Evolutionary conservation across 2,329 filamentous ascomycete species (phyloP), one percentile per base, ranked within the genome.

Genomic region (Fusarium oligoseptatum): DNA sequence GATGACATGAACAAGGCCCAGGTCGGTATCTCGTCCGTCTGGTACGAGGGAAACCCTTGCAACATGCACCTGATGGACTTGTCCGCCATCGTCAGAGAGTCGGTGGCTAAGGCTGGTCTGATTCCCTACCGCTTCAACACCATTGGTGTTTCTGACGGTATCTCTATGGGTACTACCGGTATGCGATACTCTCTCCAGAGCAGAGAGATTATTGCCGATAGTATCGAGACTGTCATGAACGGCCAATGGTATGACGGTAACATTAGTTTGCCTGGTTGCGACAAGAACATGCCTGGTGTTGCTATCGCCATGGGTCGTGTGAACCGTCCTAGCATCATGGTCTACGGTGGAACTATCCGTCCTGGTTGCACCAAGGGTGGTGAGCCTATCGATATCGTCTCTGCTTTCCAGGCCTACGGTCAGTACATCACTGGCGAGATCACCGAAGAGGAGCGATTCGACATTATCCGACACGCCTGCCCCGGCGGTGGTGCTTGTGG

Each of bases 221-320:
- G 94, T 72, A 97, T 99, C 80, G 97, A 99, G 89, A 98, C 97
- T 6, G 97, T 99, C 79, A 99, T 98, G 95, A 93, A 95, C 77
- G 97, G 95, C 17, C 97, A 99, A 85, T 98, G 95, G 95, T 98
- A 99, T 82, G 97, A 99, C 84, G 96, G 92, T 77, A 98, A 98
- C 84, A 93, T 99, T 82, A 97, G 95, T 63, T 93, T 99, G 79
- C 97, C 97, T 15, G 97, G 97, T 58, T 99, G 97, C 85, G 97
- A 99, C 89, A 99, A 99, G 91, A 99, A 99, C 87, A 98, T 99
- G 97, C 95, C 95, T 1, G 94, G 94, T 83, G 94, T 97, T 14
- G 86, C 95, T 79, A 97, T 97, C 80, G 97, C 95, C 66, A 98
- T 98, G 94, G 96, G 95, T 41, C 91, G 97, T 77, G 92, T 98